Evolutionary conservation across 78 protist genomes (phyloP), one percentile per base, ranked within the genome.

Genomic region (Dictyostelium firmibasis): DNA sequence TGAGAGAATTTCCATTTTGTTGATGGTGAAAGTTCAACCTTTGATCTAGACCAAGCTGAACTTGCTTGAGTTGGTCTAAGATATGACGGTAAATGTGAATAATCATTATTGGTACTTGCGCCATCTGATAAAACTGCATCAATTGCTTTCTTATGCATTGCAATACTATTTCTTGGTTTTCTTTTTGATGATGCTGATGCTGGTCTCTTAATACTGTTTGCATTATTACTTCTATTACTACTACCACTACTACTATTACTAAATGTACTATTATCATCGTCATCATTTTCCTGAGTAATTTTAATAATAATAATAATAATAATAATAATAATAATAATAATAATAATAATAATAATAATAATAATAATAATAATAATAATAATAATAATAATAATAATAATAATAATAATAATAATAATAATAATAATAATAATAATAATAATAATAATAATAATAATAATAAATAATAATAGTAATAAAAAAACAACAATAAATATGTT

Each of bases 101-200:
- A 89, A 41, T 83, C 88, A n/a, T 70, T 27, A 27, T 9, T 27
- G 43, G 43, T 18, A 53, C 33, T 53, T 31, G 16, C 62, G 18
- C 33, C 29, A 20, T 41, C 41, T 20, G 81, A 81, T n/a, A 89
- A 43, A 18, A 89, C 86, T 1, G 85, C 81, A 67, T 89, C 86
- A 53, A 89, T 81, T 25, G 94, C 94, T n/a, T 89, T 81, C 81
- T 89, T 89, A 38, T 89, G 94, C 86, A 89, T 89, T 20, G 84
- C n/a, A 29, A 89, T 81, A 33, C 82, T 81, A 44, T 89, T 89
- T 25, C 83, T 47, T 67, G 94, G 94, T 81, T 81, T 89, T 18
- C 86, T 36, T 41, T 89, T 89, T 29, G 74, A 44, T 29, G 94
- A 89, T 43, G 94, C 94, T 31, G 87, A 81, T 23, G 94, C 94